Conservation (phyloP, 1,139 yeast genomes). For the Geotrichum reessii region DNA sequence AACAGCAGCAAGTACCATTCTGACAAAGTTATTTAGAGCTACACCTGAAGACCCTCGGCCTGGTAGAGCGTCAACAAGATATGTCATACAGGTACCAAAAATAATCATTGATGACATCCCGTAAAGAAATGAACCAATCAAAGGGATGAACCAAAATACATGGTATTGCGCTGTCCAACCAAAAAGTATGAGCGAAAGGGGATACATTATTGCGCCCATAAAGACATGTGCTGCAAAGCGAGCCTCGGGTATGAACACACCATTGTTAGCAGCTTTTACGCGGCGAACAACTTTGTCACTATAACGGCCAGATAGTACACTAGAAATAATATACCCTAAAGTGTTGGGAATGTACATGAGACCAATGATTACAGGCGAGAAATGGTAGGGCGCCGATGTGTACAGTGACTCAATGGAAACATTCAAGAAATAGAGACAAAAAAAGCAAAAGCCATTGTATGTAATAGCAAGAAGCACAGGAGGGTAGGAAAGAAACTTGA, state of each 20-base stretch:
- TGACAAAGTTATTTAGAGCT: constrained; percentile 68
- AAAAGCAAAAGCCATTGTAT: constrained; percentile 65
- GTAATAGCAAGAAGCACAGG: constrained; percentile 63
- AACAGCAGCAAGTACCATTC: constrained; percentile 68
- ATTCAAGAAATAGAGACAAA: constrained; percentile 65
- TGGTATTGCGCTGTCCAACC: constrained; percentile 76
- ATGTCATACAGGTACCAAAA: constrained; percentile 75
- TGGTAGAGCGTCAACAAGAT: constrained; percentile 77
- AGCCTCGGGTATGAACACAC: constrained; percentile 73
- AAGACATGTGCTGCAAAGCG: constrained; percentile 72
- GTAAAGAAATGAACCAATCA: constrained; percentile 70
- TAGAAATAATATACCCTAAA: constrained; percentile 66
- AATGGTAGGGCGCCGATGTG: constrained; percentile 62
- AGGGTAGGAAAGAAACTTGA: constrained; percentile 45
- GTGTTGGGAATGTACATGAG: constrained; percentile 79
- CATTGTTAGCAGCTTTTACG: constrained; percentile 47
- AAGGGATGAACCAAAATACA: constrained; percentile 68
- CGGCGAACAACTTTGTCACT: constrained; percentile 56
- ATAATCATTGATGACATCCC: constrained; percentile 83
- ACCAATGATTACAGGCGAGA: constrained; percentile 61
- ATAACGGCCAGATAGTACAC: constrained; percentile 75
- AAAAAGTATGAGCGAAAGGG: constrained; percentile 62
- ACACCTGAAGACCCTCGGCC: constrained; percentile 89
- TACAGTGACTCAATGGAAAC: constrained; percentile 64
- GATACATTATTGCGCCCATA: constrained; percentile 55